Base-by-base conservation (phyloP, 345 rosid species). In the Ceriops tagal region DNA sequence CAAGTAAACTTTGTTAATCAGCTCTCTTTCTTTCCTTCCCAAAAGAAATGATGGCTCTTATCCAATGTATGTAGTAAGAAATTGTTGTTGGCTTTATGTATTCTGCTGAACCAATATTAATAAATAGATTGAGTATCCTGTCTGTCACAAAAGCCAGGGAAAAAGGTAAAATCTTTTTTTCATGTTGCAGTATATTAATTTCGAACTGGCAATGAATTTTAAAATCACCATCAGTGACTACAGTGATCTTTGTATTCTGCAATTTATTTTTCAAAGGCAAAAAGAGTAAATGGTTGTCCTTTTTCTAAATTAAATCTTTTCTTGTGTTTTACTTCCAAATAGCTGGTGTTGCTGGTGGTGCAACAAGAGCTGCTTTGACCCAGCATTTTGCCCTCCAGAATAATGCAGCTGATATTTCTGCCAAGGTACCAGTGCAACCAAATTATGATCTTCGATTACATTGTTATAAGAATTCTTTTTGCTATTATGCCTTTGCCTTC, bases 301-400 rank as follows among this genome's bases (percentile, higher is more conserved):
- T 46, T 67, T 64, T 26, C 30, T 67, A n/a, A 53, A 58, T 65
- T 59, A 10, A 47, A 62, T 39, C 30, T 64, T 34, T 32, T 64
- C 39, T 43, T 53, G 16, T 24, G 1, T 56, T 46, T 4, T 69
- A 24, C 58, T 51, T 63, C 62, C 61, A 27, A 70, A 75, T 77
- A 93, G 97, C 98, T 66, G 96, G 98, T 77, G 98, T 93, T 81
- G 98, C 97, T 64, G 90, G 97, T 80, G 98, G 98, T 82, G 96
- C 98, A 57, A 93, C 98, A 43, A 86, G 98, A 84, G 98, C 98
- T 77, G 98, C 98, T 69, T 78, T 93, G 77, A 91, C 98, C 56
- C 98, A 93, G 68, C 98, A 93, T 77, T 93, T 93, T 78, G 92
- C 98, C 56, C 98, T 91, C 60, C 96, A 89, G 79, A 91, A 83